Evolutionary conservation across 495 filamentous ascomycete species (phyloP).

Genomic region (Aspergillus cavernicola): DNA sequence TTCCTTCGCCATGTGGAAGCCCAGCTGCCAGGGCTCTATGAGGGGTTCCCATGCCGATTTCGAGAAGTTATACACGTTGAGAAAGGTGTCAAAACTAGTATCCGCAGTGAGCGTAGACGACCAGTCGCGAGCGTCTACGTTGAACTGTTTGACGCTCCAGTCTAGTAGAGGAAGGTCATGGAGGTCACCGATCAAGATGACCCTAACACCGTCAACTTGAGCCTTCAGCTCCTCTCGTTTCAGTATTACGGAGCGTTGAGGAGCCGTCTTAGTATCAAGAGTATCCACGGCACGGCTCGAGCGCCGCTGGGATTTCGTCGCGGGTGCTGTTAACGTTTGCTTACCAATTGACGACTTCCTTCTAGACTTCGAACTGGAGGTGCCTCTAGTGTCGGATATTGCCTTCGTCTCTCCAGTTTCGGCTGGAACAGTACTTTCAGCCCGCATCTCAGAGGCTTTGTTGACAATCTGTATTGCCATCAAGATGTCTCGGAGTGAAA

Average conservation of each 20-base stretch:
- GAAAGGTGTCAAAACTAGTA: slow-evolving; percentile 82
- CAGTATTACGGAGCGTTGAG: slow-evolving; percentile 52
- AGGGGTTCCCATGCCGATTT: slow-evolving; percentile 98
- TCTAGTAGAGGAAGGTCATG: slow-evolving; percentile 94
- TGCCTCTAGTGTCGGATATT: slow-evolving; percentile 61
- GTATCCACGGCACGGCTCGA: slow-evolving; percentile 33
- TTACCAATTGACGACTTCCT: slow-evolving; percentile 65
- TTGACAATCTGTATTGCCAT: slow-evolving; percentile 89
- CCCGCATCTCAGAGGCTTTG: slow-evolving; percentile 82
- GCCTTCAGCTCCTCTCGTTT: slow-evolving; percentile 82
- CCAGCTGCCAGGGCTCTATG: slow-evolving; percentile 93
- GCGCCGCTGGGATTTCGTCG: slow-evolving; percentile 36
- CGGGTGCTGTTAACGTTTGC: slow-evolving; percentile 53
- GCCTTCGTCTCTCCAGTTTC: slow-evolving; percentile 57
- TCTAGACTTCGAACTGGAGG: slow-evolving; percentile 41
- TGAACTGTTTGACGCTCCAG: slow-evolving; percentile 89
- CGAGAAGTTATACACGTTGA: slow-evolving; percentile 98
- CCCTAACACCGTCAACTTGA: slow-evolving; percentile 78
- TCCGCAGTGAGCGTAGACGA: slow-evolving; percentile 82
- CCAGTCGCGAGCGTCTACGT: slow-evolving; percentile 82
- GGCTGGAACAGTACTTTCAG: slow-evolving; percentile 42
- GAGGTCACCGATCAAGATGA: slow-evolving; percentile 91
- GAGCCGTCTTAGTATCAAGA: slow-evolving; percentile 15
- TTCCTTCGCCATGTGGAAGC: slow-evolving; percentile 82
- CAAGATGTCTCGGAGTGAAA: slow-evolving; percentile 91